Evolutionary conservation across 2,329 filamentous ascomycete genomes (phyloP), one percentile per base, ranked within the genome.

Genomic region (Aspergillus tubingensis): DNA sequence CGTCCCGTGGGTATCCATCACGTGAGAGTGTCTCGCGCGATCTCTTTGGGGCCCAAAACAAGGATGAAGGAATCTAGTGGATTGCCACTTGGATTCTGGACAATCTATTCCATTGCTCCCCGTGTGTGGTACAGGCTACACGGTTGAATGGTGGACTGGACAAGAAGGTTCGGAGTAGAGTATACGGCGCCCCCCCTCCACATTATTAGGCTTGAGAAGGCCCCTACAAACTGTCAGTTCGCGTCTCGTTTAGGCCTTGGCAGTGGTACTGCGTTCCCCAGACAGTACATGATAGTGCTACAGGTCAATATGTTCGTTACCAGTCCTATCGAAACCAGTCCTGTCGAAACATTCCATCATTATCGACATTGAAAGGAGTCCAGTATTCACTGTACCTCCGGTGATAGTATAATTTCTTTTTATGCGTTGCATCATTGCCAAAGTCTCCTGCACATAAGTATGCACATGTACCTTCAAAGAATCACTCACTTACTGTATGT

Each of bases 41-140:
- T 58, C 47, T 58, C 43, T 56, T 62, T 59, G 56, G 61, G 39
- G 41, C 27, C 39, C 49, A 59, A 54, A 59, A 36, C 39, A 48
- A 23, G 49, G 23, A 48, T 15, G 15, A 50, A 48, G 38, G 48
- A 53, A 48, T 58, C 19, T 41, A 48, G 50, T 58, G 48, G 54
- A 6, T 65, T 62, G 64, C 62, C 64, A 65, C 64, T 57, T 48
- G 32, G 32, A 32, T 54, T 60, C 54, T 61, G 41, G 56, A 55
- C 36, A 36, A 36, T 54, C 43, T 39, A 48, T 44, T 44, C 11
- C 41, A 49, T n/a, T 23, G 51, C 8, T 10, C 51, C n/a, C 36
- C 43, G 39, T 17, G n/a, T 15, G 8, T 32, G 53, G 41, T 44
- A 44, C 41, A 21, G 41, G 41, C 19, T 44, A 44, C 41, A 54